A percentile compares a stretch with the other conserved stretches of the same genome.
Evolutionary conservation across 768 basidiomycete species (phyloP).

Genomic region (Kwoniella heveanensis): DNA sequence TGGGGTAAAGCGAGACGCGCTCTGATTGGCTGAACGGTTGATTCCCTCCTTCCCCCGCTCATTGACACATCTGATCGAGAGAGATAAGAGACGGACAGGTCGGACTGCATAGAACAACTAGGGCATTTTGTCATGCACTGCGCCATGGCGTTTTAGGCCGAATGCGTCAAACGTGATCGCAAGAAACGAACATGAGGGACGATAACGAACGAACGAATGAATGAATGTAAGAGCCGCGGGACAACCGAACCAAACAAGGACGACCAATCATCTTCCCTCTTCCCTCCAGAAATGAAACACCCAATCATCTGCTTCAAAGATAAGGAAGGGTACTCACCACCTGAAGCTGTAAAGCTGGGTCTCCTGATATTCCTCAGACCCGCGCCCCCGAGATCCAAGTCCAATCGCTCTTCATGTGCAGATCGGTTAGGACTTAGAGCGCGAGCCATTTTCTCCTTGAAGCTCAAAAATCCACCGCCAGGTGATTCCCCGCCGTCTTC

Average conservation of each 20-base stretch:
- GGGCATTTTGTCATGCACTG: background rate
- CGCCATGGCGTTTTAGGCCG: conserved; percentile 1
- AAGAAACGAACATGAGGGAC: background rate
- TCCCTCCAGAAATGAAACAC: no score
- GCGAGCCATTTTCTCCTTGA: conserved; percentile 25
- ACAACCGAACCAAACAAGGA: background rate
- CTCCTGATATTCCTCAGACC: no score
- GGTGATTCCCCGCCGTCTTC: conserved; percentile 5
- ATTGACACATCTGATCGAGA: no score
- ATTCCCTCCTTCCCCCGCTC: background rate
- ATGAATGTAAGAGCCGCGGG: no score
- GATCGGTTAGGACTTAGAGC: conserved; percentile 26
- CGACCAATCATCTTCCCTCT: conserved; percentile 6
- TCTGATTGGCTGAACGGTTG: background rate
- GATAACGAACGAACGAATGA: background rate
- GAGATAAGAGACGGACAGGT: no score
- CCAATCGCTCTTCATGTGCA: conserved; percentile 11
- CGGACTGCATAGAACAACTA: no score
- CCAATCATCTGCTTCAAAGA: background rate
- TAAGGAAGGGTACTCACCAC: conserved; percentile 3
- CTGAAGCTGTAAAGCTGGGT: conserved; percentile 17
- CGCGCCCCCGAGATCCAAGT: background rate
- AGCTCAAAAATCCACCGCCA: conserved; percentile 1
- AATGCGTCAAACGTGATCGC: background rate
- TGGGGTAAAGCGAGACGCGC: background rate